Evolutionary conservation across 2,329 filamentous ascomycete genomes (phyloP).

Genomic region (Paecilomyces fulvus): DNA sequence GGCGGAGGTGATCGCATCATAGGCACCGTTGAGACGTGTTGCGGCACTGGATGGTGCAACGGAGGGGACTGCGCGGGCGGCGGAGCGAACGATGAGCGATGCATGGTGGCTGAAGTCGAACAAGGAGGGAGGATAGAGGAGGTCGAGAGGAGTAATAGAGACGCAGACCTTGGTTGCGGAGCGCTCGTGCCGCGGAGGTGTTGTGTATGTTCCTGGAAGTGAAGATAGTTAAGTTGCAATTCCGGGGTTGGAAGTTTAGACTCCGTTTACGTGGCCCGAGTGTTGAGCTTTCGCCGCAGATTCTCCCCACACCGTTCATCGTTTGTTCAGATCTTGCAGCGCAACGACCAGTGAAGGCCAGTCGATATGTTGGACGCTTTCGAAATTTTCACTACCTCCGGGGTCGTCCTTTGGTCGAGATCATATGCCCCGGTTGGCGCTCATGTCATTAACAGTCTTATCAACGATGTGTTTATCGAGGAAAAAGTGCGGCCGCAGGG

Average conservation of each 20-base stretch:
- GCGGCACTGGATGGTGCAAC: conserved; percentile 91
- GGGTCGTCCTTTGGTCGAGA: conserved; percentile 93
- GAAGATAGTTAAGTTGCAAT: neutral
- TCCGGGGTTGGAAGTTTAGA: conserved; percentile 1
- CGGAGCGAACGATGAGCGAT: conserved; percentile 74
- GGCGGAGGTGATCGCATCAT: conserved; percentile 92
- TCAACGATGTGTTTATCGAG: conserved; percentile 95
- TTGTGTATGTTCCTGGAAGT: neutral
- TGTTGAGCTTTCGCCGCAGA: neutral
- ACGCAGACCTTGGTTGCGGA: neutral
- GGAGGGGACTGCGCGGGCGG: conserved; percentile 71
- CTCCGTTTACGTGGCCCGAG: conserved; percentile 3
- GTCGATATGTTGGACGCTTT: conserved; percentile 81
- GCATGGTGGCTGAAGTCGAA: conserved; percentile 52
- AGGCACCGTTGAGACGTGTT: conserved; percentile 96
- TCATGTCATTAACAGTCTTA: conserved; percentile 85
- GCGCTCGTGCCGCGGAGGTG: neutral
- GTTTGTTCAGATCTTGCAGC: neutral
- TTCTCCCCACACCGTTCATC: neutral
- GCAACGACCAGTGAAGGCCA: neutral
- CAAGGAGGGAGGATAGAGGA: neutral
- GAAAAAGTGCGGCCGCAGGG: conserved; percentile 61
- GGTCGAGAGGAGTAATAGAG: neutral
- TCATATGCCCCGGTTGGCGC: conserved; percentile 72
- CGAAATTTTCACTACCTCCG: conserved; percentile 90